phyloP scores from a whole-genome alignment of 2,329 filamentous ascomycete species.

The Lomentospora prolificans region DNA sequence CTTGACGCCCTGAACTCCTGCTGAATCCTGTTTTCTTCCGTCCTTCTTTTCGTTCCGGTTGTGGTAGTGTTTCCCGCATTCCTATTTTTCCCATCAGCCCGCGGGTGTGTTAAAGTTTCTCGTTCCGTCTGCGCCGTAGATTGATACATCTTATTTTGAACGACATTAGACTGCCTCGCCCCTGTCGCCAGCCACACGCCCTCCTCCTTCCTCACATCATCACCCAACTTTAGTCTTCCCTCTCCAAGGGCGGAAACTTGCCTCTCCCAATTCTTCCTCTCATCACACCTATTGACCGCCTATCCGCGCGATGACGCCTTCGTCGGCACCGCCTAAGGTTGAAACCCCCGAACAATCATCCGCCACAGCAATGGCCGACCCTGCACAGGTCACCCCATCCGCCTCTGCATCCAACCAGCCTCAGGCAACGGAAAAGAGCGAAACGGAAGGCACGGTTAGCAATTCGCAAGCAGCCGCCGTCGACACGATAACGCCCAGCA shows the following conservation, averaged over 20 bases:
- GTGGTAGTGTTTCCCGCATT: no score
- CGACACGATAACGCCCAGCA: neutral
- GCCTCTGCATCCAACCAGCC: neutral
- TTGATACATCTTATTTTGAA: no score
- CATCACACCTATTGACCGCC: neutral
- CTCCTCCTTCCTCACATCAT: neutral
- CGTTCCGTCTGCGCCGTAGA: no score
- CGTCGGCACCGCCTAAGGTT: neutral
- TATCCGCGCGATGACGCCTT: neutral
- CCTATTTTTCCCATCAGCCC: neutral
- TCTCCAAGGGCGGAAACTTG: no score
- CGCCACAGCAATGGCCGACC: neutral
- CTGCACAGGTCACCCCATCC: neutral
- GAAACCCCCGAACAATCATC: neutral
- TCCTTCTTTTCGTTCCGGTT: no score
- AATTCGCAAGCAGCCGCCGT: neutral
- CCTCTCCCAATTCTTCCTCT: no score
- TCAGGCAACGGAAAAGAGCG: neutral
- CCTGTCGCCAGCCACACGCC: no score
- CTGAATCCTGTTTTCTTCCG: neutral
- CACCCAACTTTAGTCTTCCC: neutral
- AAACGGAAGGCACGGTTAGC: neutral
- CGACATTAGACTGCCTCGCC: no score
- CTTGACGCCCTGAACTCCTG: neutral
- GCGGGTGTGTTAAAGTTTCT: no score